These are phyloP conservation scores for Thraustotheca clavata DNA, from an alignment of 352 stramenopile genomes.

Conservation along the genomic window DNA sequence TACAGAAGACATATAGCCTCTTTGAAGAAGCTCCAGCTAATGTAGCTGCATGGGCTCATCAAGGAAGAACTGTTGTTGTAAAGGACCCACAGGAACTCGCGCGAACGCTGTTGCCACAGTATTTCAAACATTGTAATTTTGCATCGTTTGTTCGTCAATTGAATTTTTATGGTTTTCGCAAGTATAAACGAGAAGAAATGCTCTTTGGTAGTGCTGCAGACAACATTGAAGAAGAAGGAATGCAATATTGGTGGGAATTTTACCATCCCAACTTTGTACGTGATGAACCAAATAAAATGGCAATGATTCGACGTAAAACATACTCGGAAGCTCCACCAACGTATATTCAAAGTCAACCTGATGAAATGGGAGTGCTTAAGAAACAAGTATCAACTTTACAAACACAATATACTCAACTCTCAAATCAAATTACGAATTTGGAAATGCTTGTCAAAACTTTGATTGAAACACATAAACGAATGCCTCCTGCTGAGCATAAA, in stretches of 20 bases:
- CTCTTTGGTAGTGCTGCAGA: slow-evolving; percentile 23
- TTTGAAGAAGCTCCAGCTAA: slow-evolving; percentile 5
- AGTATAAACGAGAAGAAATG: slow-evolving; percentile 23
- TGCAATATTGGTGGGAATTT: slow-evolving; percentile 88
- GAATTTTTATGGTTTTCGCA: slow-evolving; percentile 33
- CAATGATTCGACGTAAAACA: slow-evolving; percentile 25
- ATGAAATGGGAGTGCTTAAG: slow-evolving; percentile 3
- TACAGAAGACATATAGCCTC: slow-evolving; percentile 17
- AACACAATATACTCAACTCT: slow-evolving; percentile 5
- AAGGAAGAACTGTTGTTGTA: slow-evolving; percentile 25
- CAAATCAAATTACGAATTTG: neutral
- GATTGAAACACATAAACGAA: slow-evolving; percentile 1
- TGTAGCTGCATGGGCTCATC: slow-evolving; percentile 23
- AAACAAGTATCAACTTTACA: slow-evolving; percentile 12
- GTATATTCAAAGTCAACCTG: neutral
- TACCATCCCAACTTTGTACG: slow-evolving; percentile 29
- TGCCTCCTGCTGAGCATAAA: neutral
- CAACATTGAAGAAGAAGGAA: slow-evolving; percentile 62
- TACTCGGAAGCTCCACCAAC: neutral
- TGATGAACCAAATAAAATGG: slow-evolving; percentile 22
- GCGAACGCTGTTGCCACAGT: slow-evolving; percentile 23
- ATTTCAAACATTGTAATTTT: slow-evolving; percentile 27
- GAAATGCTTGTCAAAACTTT: slow-evolving; percentile 8
- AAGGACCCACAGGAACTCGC: slow-evolving; percentile 22
- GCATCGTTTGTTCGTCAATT: slow-evolving; percentile 28